Conservation (phyloP, 768 basidiomycete species). For the Leccinum subgranulosum region DNA sequence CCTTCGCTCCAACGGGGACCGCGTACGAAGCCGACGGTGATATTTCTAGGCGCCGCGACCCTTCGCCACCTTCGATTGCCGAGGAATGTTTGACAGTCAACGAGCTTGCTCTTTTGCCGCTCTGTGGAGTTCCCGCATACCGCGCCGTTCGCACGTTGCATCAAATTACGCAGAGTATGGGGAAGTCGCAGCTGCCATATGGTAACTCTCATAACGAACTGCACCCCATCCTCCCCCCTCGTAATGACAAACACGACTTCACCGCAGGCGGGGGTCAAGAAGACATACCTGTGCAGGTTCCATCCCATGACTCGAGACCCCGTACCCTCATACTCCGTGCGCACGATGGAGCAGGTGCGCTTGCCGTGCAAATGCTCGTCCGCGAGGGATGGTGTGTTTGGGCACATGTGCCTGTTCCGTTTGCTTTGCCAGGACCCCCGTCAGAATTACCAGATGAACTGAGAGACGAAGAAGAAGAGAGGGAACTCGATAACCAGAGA, state of each 20-base stretch:
- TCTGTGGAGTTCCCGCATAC: constrained; percentile 78
- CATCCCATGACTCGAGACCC: constrained; percentile 22
- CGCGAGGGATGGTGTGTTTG: constrained; percentile 69
- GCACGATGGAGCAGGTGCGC: constrained; percentile 71
- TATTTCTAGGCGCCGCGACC: constrained; percentile 8
- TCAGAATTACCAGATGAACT: constrained; percentile 36
- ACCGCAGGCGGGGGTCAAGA: constrained; percentile 25
- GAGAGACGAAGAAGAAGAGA: constrained; percentile 30
- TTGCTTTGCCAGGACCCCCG: constrained; percentile 29
- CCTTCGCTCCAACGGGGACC: constrained; percentile 11
- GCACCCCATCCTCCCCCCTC: constrained; percentile 26
- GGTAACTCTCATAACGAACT: constrained; percentile 26
- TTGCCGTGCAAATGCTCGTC: constrained; percentile 77
- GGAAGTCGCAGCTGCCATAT: constrained; percentile 21
- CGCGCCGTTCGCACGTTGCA: constrained; percentile 73
- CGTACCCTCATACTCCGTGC: constrained; percentile 66
- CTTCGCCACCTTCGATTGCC: constrained; percentile 6
- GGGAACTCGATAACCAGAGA: constrained; percentile 39
- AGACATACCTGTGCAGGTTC: constrained; percentile 3
- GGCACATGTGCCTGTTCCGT: constrained; percentile 55
- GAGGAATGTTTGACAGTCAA: constrained; percentile 46
- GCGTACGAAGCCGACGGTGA: constrained; percentile 5
- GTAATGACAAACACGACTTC: constrained; percentile 24
- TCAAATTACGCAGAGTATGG: constrained; percentile 28
- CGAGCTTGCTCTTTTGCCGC: constrained; percentile 77